Base-by-base conservation (phyloP, 139 green algal genomes). In the Chlorella ohadii region DNA sequence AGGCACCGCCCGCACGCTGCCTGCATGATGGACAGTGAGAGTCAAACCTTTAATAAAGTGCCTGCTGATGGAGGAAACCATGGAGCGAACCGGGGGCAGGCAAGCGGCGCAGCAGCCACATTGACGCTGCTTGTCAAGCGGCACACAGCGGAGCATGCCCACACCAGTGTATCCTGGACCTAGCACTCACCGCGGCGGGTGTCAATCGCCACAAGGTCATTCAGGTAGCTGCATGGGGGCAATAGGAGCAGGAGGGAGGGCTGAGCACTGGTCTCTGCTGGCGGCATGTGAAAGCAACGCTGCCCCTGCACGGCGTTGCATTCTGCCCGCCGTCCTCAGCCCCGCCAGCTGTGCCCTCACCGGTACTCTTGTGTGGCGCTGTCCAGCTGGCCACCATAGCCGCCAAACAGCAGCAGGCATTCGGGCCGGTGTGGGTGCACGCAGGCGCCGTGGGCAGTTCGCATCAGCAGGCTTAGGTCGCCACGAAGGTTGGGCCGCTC, bases 401-500 rank as follows among this genome's bases (percentile, higher is more conserved):
- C 84, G 4, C 84, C 84, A 72, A 82, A 70, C 39, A 88, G 55
- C 33, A 88, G 47, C 22, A 88, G 65, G 34, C 59, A 59, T 20
- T 38, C 4, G 1, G 66, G 51, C 17, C 77, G 65, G 27, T 25
- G 61, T 22, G 84, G 84, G 70, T 86, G 65, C 12, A 77, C 22
- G 77, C 84, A 88, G 22, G 78, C 84, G 23, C 64, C 84, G 82
- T 88, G 84, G 6, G 75, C 84, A 12, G 73, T 88, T 31, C 83
- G 75, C 51, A 41, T 28, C 31, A 87, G 59, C 72, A 87, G 74
- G 7, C 16, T 12, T 27, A 33, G 17, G 22, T 84, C 80, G 41
- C 83, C 83, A 0, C 64, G 72, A 38, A 87, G 39, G 19, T 9
- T 36, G 1, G 72, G 57, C n/a, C 56, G 39, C 25, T 38, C 36